Evolutionary conservation across 768 basidiomycete genomes (phyloP).

Genomic region (Coprinopsis sp.): DNA sequence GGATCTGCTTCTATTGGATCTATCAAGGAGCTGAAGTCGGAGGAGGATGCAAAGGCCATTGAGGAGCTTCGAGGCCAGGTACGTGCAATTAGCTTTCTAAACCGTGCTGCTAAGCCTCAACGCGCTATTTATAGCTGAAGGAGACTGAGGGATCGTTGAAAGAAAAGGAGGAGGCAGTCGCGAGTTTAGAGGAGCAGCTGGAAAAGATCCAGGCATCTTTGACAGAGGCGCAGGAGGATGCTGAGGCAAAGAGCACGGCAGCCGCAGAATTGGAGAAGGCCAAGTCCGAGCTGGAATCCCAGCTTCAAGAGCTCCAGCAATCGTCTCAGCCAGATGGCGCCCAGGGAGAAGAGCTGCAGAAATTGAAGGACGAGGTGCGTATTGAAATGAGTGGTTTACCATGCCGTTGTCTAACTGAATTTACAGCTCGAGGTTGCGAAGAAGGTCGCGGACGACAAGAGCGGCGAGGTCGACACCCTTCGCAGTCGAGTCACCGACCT

Average conservation of each 20-base stretch:
- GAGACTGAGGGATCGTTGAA: conserved; percentile 51
- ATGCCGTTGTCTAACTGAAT: not conserved
- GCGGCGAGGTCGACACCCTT: conserved; percentile 42
- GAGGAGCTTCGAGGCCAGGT: conserved; percentile 62
- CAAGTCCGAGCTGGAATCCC: conserved; percentile 44
- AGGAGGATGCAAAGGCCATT: conserved; percentile 46
- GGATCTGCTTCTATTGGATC: conserved; percentile 56
- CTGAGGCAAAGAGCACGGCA: conserved; percentile 39
- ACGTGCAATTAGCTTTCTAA: conserved; percentile 10
- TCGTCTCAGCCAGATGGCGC: conserved; percentile 34
- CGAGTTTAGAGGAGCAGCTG: conserved; percentile 45
- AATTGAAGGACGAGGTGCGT: conserved; percentile 50
- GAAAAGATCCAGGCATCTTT: conserved; percentile 43
- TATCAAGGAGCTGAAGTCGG: conserved; percentile 64
- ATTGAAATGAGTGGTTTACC: not conserved
- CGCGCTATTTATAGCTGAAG: conserved; percentile 42
- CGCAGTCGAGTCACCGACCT: conserved; percentile 47
- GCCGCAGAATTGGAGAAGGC: conserved; percentile 45
- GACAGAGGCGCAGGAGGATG: conserved; percentile 40
- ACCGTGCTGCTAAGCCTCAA: conserved; percentile 1
- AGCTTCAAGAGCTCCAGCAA: conserved; percentile 38
- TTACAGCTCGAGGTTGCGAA: conserved; percentile 51
- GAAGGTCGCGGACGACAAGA: conserved; percentile 34
- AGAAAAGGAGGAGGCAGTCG: conserved; percentile 46
- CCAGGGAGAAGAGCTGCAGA: conserved; percentile 32